phyloP scores from a whole-genome alignment of 768 basidiomycete genomes.

The Boletus coccyginus region DNA sequence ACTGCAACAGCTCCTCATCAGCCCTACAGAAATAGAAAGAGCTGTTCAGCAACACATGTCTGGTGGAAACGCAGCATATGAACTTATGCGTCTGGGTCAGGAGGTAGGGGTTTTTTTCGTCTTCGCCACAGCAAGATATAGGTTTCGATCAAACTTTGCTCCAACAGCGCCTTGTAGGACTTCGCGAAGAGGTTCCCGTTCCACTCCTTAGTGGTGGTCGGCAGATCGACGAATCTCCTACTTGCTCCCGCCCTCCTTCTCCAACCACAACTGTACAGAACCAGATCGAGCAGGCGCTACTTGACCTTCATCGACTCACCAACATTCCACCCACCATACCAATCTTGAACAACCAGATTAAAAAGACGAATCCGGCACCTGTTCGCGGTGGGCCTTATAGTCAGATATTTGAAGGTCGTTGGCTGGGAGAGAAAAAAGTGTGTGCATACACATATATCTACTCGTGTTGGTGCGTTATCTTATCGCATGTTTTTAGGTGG shows the following conservation, averaged over 20 bases:
- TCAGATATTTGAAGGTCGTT: conserved; percentile 52
- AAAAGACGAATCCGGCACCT: conserved; percentile 32
- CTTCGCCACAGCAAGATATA: neutral
- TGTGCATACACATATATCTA: neutral
- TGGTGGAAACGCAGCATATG: conserved; percentile 41
- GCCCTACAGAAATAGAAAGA: conserved; percentile 34
- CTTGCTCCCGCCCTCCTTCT: conserved; percentile 20
- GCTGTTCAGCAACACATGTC: conserved; percentile 39
- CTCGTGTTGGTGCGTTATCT: neutral
- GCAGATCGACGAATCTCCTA: conserved; percentile 23
- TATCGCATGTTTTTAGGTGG: conserved; percentile 39
- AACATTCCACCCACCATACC: conserved; percentile 54
- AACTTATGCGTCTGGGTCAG: conserved; percentile 55
- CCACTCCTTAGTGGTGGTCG: conserved; percentile 18
- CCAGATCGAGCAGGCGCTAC: conserved; percentile 44
- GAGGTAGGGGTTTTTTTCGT: conserved; percentile 28
- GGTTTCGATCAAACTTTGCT: neutral
- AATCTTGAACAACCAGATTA: conserved; percentile 51
- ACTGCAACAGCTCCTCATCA: conserved; percentile 40
- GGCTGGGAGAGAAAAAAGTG: conserved; percentile 55
- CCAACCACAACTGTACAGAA: conserved; percentile 28
- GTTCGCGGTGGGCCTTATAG: conserved; percentile 53
- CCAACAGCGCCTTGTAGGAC: conserved; percentile 23
- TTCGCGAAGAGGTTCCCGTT: conserved; percentile 1
- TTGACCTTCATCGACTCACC: conserved; percentile 47